Conservation (phyloP, 2,329 filamentous ascomycete species). For the Aspergillus texensis region DNA sequence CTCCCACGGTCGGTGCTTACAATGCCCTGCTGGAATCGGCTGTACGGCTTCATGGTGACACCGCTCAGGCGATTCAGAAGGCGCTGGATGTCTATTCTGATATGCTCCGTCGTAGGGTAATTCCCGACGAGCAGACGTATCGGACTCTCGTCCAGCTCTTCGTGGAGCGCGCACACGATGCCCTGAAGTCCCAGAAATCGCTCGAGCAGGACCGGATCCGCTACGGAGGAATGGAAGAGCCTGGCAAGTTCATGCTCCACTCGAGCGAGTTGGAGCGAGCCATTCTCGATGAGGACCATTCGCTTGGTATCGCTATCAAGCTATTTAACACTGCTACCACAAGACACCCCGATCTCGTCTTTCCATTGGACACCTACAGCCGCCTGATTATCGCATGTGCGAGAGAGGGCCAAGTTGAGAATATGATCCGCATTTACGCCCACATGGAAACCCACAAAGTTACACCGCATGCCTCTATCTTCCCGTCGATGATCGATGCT, state of each 20-base stretch:
- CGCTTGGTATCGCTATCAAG: conserved; percentile 80
- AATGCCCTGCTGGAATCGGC: conserved; percentile 86
- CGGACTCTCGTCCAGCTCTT: conserved; percentile 83
- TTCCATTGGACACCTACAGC: conserved; percentile 82
- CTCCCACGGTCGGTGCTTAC: conserved; percentile 83
- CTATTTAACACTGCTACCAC: conserved; percentile 77
- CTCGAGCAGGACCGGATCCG: conserved; percentile 82
- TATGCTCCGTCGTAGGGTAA: conserved; percentile 84
- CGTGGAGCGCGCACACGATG: conserved; percentile 77
- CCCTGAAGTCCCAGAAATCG: conserved; percentile 69
- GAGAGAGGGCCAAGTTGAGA: conserved; percentile 74
- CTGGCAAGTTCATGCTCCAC: conserved; percentile 82
- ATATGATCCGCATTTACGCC: conserved; percentile 88
- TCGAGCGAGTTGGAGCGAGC: conserved; percentile 86
- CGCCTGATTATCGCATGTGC: conserved; percentile 86
- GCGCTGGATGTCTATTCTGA: conserved; percentile 94
- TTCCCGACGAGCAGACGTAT: conserved; percentile 83
- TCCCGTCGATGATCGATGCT: conserved; percentile 92
- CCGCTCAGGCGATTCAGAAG: conserved; percentile 83
- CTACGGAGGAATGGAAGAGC: conserved; percentile 82
- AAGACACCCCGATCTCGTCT: conserved; percentile 61
- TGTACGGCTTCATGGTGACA: conserved; percentile 76
- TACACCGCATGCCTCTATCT: conserved; percentile 76
- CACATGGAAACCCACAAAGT: conserved; percentile 84
- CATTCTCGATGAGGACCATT: conserved; percentile 84